Evolutionary conservation across 768 basidiomycete species (phyloP).

Genomic region (Leucogyrophana mollusca): DNA sequence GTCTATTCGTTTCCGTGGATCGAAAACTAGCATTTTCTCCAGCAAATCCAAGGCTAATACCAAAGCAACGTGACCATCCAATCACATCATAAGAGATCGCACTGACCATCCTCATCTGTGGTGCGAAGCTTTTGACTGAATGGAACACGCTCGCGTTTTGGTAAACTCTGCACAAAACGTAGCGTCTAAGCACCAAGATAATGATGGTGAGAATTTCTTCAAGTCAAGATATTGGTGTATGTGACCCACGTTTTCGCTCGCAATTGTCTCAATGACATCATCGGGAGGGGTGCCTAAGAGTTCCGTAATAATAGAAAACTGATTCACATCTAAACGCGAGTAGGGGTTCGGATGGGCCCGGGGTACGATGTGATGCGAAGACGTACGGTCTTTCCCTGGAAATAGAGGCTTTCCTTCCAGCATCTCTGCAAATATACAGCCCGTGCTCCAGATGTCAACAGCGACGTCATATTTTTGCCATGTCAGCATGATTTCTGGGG

Average conservation of each 20-base stretch:
- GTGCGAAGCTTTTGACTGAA: conserved; percentile 92
- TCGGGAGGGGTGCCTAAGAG: conserved; percentile 97
- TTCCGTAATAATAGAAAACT: conserved; percentile 99
- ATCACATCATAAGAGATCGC: background rate
- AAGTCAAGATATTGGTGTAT: background rate
- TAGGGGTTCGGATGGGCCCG: conserved; percentile 8
- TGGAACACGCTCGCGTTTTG: conserved; percentile 93
- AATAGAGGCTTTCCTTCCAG: conserved; percentile 97
- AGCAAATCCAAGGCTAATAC: conserved; percentile 84
- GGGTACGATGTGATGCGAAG: conserved; percentile 11
- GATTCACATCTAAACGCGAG: conserved; percentile 83
- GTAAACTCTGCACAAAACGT: conserved; percentile 96
- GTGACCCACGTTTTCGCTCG: conserved; percentile 86
- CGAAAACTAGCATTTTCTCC: conserved; percentile 99
- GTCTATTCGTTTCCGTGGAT: conserved; percentile 95
- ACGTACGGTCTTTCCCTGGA: conserved; percentile 98
- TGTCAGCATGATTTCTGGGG: conserved; percentile 99
- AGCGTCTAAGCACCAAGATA: conserved; percentile 74
- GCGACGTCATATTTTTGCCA: conserved; percentile 99
- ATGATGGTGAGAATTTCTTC: conserved; percentile 12
- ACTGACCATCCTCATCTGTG: conserved; percentile 80
- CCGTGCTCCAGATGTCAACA: conserved; percentile 99
- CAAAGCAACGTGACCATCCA: background rate
- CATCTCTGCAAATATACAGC: conserved; percentile 99
- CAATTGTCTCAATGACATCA: conserved; percentile 99